Percentiles rank a stretch among this genome's conserved stretches.
Conservation (phyloP, 2,329 filamentous ascomycete genomes). For the Thelonectria rubi region DNA sequence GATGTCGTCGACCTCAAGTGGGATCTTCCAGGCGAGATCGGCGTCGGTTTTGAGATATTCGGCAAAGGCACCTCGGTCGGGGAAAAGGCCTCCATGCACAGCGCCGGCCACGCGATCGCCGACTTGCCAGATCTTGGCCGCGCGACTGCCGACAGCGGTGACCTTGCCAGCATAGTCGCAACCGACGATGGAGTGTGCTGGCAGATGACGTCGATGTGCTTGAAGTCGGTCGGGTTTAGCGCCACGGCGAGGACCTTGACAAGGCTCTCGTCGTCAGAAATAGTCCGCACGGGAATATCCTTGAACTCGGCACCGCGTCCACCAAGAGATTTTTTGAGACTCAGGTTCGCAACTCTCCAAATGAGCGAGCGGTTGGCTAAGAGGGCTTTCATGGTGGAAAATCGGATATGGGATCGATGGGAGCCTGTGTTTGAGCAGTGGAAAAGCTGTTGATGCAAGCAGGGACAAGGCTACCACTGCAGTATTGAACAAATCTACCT, state of each 20-base stretch:
- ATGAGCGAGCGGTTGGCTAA: no score
- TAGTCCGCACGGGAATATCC: not conserved
- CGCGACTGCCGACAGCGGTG: constrained; percentile 51
- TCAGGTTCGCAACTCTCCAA: no score
- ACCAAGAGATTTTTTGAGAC: no score
- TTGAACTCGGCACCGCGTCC: not conserved
- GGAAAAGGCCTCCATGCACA: constrained; percentile 14
- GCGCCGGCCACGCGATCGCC: constrained; percentile 54
- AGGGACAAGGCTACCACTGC: no score
- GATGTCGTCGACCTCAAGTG: constrained; percentile 44
- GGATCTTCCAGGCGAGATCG: constrained; percentile 53
- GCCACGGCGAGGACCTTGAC: constrained; percentile 12
- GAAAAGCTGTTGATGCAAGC: no score
- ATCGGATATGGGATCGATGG: no score
- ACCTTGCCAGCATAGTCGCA: constrained; percentile 47
- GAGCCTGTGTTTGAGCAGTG: no score
- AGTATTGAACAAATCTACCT: no score
- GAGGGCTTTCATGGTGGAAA: no score
- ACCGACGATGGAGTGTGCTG: constrained; percentile 1
- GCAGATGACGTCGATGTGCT: constrained; percentile 11
- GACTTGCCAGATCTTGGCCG: constrained; percentile 49
- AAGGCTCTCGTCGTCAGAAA: constrained; percentile 6
- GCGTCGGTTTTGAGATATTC: constrained; percentile 51
- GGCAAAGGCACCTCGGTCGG: constrained; percentile 51
- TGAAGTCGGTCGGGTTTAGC: constrained; percentile 18